A percentile compares a stretch with the other conserved stretches of the same genome.
Conservation (phyloP, 2,329 filamentous ascomycete genomes). For the Ceratocystiopsis brevicomis region DNA sequence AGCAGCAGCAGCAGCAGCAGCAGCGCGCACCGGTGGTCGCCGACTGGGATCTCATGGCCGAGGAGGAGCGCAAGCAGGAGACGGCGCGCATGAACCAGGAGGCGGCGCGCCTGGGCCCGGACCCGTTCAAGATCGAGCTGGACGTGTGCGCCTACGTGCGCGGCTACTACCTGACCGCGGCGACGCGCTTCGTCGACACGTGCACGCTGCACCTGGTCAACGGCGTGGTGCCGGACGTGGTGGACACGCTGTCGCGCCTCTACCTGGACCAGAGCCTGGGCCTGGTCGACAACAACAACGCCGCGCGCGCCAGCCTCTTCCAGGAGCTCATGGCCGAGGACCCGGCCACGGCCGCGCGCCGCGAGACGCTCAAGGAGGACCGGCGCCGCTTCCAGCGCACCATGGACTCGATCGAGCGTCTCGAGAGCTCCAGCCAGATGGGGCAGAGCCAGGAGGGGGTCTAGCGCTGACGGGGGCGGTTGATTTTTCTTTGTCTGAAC, state of each 20-base stretch:
- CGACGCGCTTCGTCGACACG: conserved; percentile 42
- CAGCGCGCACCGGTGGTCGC: conserved; percentile 13
- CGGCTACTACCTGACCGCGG: conserved; percentile 51
- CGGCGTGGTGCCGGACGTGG: conserved; percentile 27
- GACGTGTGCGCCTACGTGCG: conserved; percentile 42
- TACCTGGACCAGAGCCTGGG: conserved; percentile 27
- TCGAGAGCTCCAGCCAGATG: conserved; percentile 11
- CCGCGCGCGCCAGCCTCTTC: conserved; percentile 11
- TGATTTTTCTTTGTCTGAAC: no score
- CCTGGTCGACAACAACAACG: conserved; percentile 12
- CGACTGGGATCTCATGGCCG: conserved; percentile 26
- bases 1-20: background rate
- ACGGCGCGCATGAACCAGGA: conserved; percentile 23
- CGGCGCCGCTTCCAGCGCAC: conserved; percentile 17
- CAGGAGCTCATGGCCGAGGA: conserved; percentile 21
- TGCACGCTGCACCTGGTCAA: conserved; percentile 28
- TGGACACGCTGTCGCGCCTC: conserved; percentile 17
- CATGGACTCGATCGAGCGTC: conserved; percentile 17
- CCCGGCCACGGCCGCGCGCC: conserved; percentile 13
- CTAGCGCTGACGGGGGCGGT: no score
- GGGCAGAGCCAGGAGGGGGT: no score
- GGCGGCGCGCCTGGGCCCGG: conserved; percentile 29
- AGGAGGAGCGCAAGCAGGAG: conserved; percentile 28
- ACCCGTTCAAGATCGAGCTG: conserved; percentile 41
- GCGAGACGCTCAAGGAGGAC: conserved; percentile 16